Evolutionary conservation across 1,139 yeast genomes (phyloP).

Genomic region (Yamadazyma sp.): DNA sequence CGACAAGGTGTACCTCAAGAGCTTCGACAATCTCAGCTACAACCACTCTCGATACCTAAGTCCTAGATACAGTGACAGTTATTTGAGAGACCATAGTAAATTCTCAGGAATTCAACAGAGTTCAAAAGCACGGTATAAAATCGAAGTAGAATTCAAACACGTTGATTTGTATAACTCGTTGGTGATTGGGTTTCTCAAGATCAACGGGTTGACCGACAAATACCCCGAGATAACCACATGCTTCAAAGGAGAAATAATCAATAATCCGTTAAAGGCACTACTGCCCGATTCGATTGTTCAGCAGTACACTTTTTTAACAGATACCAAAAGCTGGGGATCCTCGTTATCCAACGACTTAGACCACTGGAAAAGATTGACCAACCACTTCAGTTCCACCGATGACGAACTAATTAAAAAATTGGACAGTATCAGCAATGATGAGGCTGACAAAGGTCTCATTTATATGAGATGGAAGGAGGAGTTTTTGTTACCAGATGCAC

Average conservation of each 20-base stretch:
- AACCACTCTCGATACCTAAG: conserved; percentile 11
- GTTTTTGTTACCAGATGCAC: conserved; percentile 78
- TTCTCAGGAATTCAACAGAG: conserved; percentile 75
- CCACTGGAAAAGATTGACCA: conserved; percentile 82
- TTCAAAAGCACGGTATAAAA: conserved; percentile 66
- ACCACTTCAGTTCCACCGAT: conserved; percentile 28
- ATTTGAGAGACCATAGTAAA: conserved; percentile 61
- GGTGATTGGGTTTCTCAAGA: conserved; percentile 76
- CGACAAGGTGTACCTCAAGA: not conserved
- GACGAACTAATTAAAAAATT: conserved; percentile 28
- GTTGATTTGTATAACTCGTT: conserved; percentile 63
- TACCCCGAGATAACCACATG: conserved; percentile 82
- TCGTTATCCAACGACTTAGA: conserved; percentile 68
- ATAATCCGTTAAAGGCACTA: conserved; percentile 38
- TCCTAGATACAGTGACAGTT: conserved; percentile 29
- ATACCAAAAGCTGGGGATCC: conserved; percentile 57
- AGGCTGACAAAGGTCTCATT: conserved; percentile 41
- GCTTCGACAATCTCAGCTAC: conserved; percentile 14
- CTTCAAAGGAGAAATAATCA: conserved; percentile 83
- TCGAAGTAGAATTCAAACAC: conserved; percentile 67
- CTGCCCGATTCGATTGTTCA: conserved; percentile 14
- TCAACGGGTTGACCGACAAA: conserved; percentile 74
- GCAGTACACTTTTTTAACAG: conserved; percentile 39
- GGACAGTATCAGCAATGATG: conserved; percentile 29
- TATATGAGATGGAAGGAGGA: conserved; percentile 97